Base-by-base conservation (phyloP, 129 eudicot genomes). In the Lactuca saligna region DNA sequence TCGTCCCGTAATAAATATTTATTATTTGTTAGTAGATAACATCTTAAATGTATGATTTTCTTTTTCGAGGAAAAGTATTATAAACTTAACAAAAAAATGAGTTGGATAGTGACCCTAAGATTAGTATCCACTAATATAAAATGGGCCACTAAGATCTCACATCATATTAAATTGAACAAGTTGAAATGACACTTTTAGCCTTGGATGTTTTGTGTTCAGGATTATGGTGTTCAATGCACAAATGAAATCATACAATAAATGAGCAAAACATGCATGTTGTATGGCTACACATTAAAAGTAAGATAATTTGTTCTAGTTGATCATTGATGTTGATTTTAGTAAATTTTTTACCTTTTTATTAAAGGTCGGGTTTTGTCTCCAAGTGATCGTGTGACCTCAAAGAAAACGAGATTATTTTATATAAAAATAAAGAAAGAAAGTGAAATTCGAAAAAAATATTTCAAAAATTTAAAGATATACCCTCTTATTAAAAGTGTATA, bases 91-190 rank as follows among this genome's bases (percentile, higher is more conserved):
- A 39, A 15, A 17, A 15, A 17, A 58, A 58, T 58, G 63, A 58
- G 44, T 39, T 49, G 41, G n/a, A 14, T 32, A 17, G 39, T 57
- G 16, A 49, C 44, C 44, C 44, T 39, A 39, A 39, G 44, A 39
- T 39, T 7, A 10, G 51, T 37, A 37, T 49, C 54, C 16, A 12
- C 3, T 49, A 62, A 62, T 62, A 35, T 11, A 61, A 38, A 35
- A 41, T 35, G 29, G 53, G 53, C 35, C 14, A 63, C 42, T 32
- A 58, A 58, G 63, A 58, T 58, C 63, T 32, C 42, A 32, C 17
- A 31, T 15, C 63, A 32, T 58, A 58, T 58, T 14, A 17, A 15
- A 5, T 17, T 56, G 17, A 11, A 58, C 42, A 58, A 58, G 8
- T 32, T 31, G 20, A 58, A 58, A 29, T 32, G 63, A 58, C 42